phyloP scores from a whole-genome alignment of 169 alveolate genomes.

The Neospora caninum region DNA sequence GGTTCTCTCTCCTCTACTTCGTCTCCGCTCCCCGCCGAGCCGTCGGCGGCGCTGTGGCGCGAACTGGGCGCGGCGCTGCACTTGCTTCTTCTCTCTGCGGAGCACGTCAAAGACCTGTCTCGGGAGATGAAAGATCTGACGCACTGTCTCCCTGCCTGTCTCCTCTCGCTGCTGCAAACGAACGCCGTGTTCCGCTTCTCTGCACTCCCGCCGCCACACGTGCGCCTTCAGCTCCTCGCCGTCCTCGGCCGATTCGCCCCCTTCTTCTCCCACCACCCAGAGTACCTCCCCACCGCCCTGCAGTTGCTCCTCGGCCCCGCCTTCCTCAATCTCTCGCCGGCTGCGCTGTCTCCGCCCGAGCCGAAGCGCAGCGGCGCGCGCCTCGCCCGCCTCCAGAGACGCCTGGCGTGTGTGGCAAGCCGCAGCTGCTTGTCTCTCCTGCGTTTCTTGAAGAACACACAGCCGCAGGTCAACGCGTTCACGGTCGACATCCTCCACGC shows the following conservation, averaged over 20 bases:
- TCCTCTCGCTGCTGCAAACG: neutral
- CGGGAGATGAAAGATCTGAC: neutral
- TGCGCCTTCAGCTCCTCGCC: neutral
- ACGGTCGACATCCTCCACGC: neutral
- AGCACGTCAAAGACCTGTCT: neutral
- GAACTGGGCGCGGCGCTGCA: neutral
- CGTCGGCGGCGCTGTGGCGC: neutral
- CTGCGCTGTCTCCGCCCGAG: neutral
- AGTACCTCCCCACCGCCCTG: neutral
- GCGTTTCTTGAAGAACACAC: constrained; percentile 13
- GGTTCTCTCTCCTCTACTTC: neutral
- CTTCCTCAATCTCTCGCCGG: neutral
- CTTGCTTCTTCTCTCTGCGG: constrained; percentile 15
- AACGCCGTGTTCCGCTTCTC: neutral
- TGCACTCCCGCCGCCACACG: neutral
- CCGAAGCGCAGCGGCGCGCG: neutral
- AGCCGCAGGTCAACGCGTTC: constrained; percentile 26
- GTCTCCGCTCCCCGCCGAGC: neutral
- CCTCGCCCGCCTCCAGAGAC: neutral
- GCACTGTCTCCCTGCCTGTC: neutral
- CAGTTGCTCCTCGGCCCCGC: constrained; percentile 32
- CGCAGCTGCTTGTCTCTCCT: constrained; percentile 2
- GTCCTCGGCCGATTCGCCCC: constrained; percentile 18
- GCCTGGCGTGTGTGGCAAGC: neutral
- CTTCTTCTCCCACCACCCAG: neutral